Conservation (phyloP, 768 basidiomycete genomes). For the Clitopilus hobsonii region DNA sequence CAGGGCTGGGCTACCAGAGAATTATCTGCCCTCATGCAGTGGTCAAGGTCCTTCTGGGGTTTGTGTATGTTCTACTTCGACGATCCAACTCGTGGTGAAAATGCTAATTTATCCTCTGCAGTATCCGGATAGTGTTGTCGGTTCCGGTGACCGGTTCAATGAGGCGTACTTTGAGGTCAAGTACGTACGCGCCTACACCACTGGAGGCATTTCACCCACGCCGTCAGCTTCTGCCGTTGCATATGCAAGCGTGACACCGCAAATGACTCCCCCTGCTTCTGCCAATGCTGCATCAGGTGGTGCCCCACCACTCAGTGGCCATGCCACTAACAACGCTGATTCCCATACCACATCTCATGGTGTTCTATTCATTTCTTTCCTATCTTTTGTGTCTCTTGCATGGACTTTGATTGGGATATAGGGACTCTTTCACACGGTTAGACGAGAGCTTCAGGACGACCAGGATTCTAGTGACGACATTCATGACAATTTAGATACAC, state of each 20-base stretch:
- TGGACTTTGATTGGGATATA: no score
- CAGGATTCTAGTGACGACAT: no score
- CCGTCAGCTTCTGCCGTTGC: constrained; percentile 17
- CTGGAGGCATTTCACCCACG: constrained; percentile 20
- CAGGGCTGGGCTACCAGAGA: constrained; percentile 40
- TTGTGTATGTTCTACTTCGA: constrained; percentile 17
- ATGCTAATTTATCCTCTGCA: constrained; percentile 12
- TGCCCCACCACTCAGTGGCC: no score
- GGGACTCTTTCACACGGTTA: no score
- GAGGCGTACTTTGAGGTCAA: constrained; percentile 62
- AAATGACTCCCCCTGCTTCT: background rate
- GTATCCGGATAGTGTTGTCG: constrained; percentile 49
- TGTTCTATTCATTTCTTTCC: no score
- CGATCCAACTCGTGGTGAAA: background rate
- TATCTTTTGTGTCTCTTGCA: background rate
- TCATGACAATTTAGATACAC: no score
- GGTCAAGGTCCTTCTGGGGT: constrained; percentile 27
- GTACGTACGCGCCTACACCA: constrained; percentile 46
- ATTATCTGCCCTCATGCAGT: constrained; percentile 33
- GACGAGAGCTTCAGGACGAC: no score
- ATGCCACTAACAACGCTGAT: constrained; percentile 13
- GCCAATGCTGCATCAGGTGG: constrained; percentile 10
- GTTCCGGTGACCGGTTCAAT: constrained; percentile 34
- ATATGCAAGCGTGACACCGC: constrained; percentile 1
- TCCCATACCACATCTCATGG: constrained; percentile 14